Conservation (phyloP, 352 stramenopile species). For the Phytophthora kernoviae region DNA sequence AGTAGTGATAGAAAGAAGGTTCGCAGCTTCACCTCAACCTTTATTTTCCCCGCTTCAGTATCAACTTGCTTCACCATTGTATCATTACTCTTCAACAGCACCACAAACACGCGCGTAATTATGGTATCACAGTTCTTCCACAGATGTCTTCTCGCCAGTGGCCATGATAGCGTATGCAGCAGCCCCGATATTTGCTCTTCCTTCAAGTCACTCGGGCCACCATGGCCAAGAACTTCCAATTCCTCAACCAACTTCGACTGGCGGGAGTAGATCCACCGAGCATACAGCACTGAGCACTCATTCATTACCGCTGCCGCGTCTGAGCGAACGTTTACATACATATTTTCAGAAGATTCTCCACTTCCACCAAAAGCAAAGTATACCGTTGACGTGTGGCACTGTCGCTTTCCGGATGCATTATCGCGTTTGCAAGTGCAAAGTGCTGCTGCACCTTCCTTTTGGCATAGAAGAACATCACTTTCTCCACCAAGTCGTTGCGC, state of each 20-base stretch:
- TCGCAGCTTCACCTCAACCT: conserved; percentile 60
- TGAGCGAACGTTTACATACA: conserved; percentile 58
- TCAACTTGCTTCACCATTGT: conserved; percentile 55
- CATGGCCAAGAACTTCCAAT: conserved; percentile 42
- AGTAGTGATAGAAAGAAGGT: conserved; percentile 59
- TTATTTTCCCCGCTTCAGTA: conserved; percentile 59
- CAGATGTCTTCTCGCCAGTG: conserved; percentile 43
- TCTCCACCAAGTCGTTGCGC: conserved; percentile 75
- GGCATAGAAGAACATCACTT: conserved; percentile 62
- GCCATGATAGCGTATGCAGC: conserved; percentile 45
- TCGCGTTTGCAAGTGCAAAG: conserved; percentile 57
- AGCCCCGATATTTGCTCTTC: conserved; percentile 47
- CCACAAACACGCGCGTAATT: conserved; percentile 45
- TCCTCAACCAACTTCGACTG: conserved; percentile 49
- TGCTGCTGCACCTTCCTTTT: conserved; percentile 68
- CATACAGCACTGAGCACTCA: conserved; percentile 55
- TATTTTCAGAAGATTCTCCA: conserved; percentile 60
- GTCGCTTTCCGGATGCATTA: conserved; percentile 31
- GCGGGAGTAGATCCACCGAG: conserved; percentile 55
- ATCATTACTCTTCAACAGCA: conserved; percentile 54
- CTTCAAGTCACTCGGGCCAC: conserved; percentile 31
- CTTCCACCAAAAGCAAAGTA: conserved; percentile 47
- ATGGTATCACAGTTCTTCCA: conserved; percentile 52
- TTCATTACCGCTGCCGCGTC: conserved; percentile 51
- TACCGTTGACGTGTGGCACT: conserved; percentile 33